A percentile compares a stretch with the other conserved stretches of the same genome.
Evolutionary conservation across 75 land plant genomes (phyloP).

Genomic region (Selaginella moellendorffii): DNA sequence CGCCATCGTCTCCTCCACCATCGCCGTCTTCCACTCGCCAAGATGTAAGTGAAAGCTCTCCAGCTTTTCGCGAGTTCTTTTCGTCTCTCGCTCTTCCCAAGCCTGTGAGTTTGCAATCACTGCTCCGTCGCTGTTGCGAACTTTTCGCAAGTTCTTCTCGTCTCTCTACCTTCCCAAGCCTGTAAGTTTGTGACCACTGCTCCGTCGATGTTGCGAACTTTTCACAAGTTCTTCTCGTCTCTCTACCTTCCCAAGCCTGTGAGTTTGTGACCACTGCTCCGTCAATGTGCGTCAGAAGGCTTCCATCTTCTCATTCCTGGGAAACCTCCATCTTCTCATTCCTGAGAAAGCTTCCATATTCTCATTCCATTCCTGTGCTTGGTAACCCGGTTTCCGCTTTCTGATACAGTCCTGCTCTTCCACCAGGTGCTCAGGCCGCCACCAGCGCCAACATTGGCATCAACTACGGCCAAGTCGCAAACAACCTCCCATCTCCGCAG

Average conservation of each 20-base stretch:
- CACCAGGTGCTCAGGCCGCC: slow-evolving; percentile 13
- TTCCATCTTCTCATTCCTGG: too few species aligned
- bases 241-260: too few species aligned
- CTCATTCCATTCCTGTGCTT: background rate
- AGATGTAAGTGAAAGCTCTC: too few species aligned
- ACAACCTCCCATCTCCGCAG: slow-evolving; percentile 49
- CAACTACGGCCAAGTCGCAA: slow-evolving; percentile 59
- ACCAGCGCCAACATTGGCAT: slow-evolving; percentile 23
- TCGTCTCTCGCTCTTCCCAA: background rate
- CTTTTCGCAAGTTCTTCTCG: too few species aligned
- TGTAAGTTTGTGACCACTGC: background rate
- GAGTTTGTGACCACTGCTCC: too few species aligned
- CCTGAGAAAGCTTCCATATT: slow-evolving; percentile 3
- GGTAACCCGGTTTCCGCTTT: background rate
- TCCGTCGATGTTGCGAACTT: background rate
- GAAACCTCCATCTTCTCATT: too few species aligned
- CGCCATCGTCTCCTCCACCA: too few species aligned
- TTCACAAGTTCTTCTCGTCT: too few species aligned
- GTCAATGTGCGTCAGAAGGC: too few species aligned
- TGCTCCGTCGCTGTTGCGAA: background rate
- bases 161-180: background rate
- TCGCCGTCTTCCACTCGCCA: too few species aligned
- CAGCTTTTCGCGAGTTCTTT: too few species aligned
- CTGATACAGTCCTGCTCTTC: background rate
- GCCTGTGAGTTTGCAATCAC: background rate